phyloP scores from a whole-genome alignment of 305 asterid species.

The Rubia balearica region DNA sequence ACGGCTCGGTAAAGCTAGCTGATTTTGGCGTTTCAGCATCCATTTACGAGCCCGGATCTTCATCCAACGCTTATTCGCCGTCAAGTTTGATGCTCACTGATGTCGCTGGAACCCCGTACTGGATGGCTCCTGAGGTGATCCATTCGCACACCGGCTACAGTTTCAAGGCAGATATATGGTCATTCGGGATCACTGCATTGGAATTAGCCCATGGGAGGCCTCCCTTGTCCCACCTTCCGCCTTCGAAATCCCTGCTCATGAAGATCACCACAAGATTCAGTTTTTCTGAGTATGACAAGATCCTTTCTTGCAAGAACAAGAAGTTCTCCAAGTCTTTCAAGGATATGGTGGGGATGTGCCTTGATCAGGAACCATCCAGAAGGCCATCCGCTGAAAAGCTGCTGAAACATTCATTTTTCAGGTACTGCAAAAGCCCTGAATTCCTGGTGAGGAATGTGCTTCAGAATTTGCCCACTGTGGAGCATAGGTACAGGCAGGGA shows the following conservation, averaged over 20 bases:
- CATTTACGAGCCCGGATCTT: slow-evolving; percentile 38
- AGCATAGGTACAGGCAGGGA: slow-evolving; percentile 34
- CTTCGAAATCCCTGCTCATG: slow-evolving; percentile 64
- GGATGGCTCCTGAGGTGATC: slow-evolving; percentile 92
- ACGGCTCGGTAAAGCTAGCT: slow-evolving; percentile 58
- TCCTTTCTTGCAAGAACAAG: slow-evolving; percentile 34
- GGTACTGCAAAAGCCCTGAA: slow-evolving; percentile 53
- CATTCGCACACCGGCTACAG: slow-evolving; percentile 58
- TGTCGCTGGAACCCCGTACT: slow-evolving; percentile 64
- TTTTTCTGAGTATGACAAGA: slow-evolving; percentile 61
- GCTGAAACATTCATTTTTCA: slow-evolving; percentile 67
- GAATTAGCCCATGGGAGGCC: slow-evolving; percentile 89
- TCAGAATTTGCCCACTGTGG: slow-evolving; percentile 60
- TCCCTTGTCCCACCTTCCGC: slow-evolving; percentile 70
- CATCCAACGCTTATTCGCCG: slow-evolving; percentile 30
- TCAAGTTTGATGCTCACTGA: slow-evolving; percentile 46
- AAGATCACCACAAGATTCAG: slow-evolving; percentile 61
- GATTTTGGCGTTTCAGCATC: slow-evolving; percentile 90
- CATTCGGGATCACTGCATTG: slow-evolving; percentile 72
- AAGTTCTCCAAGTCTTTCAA: slow-evolving; percentile 58
- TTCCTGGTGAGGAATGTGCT: slow-evolving; percentile 54
- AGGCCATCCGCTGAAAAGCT: slow-evolving; percentile 74
- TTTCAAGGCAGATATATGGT: slow-evolving; percentile 84
- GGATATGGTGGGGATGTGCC: slow-evolving; percentile 70
- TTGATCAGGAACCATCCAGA: slow-evolving; percentile 69